A percentile compares a stretch with the other conserved stretches of the same genome.
These are phyloP conservation scores for Hamamelis virginiana DNA, from an alignment of 164 flowering plant genomes.

Conservation along the genomic window DNA sequence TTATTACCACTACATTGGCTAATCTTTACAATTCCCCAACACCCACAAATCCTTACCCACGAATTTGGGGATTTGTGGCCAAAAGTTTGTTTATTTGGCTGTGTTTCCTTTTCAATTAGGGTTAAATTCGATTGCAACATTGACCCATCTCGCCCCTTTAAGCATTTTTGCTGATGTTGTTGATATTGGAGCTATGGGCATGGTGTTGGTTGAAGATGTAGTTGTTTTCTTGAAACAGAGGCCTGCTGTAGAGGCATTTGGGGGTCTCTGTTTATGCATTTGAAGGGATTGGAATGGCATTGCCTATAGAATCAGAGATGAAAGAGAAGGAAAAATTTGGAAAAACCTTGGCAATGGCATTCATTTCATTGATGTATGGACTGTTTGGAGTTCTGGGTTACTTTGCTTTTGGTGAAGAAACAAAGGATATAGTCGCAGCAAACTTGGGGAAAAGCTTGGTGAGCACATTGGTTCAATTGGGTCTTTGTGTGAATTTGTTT, in stretches of 20 bases:
- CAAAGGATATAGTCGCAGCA: constrained; percentile 70
- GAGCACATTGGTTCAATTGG: constrained; percentile 63
- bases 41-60: constrained; percentile 1
- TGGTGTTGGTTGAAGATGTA: constrained; percentile 74
- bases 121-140: constrained; percentile 61
- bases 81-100: constrained; percentile 54
- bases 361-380: constrained; percentile 58
- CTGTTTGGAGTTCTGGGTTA: constrained; percentile 74
- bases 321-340: constrained; percentile 63
- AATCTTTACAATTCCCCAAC: constrained; percentile 25
- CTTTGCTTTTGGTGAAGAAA: constrained; percentile 73
- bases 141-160: constrained; percentile 84
- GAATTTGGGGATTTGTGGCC: constrained; percentile 27
- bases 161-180: constrained; percentile 88
- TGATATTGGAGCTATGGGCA: constrained; percentile 73
- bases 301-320: constrained; percentile 75
- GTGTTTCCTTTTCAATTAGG: constrained; percentile 75
- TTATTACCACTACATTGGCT: constrained; percentile 54
- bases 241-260: constrained; percentile 48
- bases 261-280: constrained; percentile 73
- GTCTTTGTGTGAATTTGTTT: constrained; percentile 72
- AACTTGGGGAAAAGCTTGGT: constrained; percentile 60
- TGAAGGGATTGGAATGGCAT: constrained; percentile 81
- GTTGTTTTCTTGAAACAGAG: constrained; percentile 23
- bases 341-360: constrained; percentile 54